Conservation (phyloP, 2,329 filamentous ascomycete species). For the Fusarium burgessii region DNA sequence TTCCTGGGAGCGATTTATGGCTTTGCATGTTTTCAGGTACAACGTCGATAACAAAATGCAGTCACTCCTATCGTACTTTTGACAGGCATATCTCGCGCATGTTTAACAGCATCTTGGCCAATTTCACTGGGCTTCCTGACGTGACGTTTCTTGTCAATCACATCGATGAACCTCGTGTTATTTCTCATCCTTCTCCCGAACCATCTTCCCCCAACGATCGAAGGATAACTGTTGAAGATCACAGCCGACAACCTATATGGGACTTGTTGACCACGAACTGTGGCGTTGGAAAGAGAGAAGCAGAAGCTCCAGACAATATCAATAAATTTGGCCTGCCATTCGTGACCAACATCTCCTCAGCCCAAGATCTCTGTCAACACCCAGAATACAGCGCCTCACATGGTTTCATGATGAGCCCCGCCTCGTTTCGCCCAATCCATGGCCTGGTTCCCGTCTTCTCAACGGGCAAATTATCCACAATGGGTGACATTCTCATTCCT, state of each 20-base stretch:
- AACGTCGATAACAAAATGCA: slow-evolving; percentile 47
- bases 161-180: slow-evolving; percentile 60
- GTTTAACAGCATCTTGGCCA: slow-evolving; percentile 49
- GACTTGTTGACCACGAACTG: slow-evolving; percentile 49
- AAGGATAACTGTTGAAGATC: slow-evolving; percentile 32
- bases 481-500: slow-evolving; percentile 65
- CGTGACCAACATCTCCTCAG: slow-evolving; percentile 46
- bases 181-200: slow-evolving; percentile 45
- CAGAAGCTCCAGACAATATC: no score
- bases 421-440: slow-evolving; percentile 55
- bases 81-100: slow-evolving; percentile 49
- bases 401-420: slow-evolving; percentile 59
- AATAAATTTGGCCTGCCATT: slow-evolving; percentile 55
- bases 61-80: slow-evolving; percentile 48
- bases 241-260: slow-evolving; percentile 48
- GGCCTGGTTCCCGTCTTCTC: slow-evolving; percentile 61
- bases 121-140: slow-evolving; percentile 49
- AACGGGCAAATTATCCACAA: slow-evolving; percentile 57
- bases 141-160: slow-evolving; percentile 59
- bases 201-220: not conserved
- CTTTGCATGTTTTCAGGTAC: slow-evolving; percentile 48
- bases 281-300: no score
- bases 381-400: slow-evolving; percentile 59
- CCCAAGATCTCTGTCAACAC: slow-evolving; percentile 58
- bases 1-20: slow-evolving; percentile 53